Base-by-base conservation (phyloP, 768 basidiomycete genomes). In the Chalciporus sphaerocephalus region DNA sequence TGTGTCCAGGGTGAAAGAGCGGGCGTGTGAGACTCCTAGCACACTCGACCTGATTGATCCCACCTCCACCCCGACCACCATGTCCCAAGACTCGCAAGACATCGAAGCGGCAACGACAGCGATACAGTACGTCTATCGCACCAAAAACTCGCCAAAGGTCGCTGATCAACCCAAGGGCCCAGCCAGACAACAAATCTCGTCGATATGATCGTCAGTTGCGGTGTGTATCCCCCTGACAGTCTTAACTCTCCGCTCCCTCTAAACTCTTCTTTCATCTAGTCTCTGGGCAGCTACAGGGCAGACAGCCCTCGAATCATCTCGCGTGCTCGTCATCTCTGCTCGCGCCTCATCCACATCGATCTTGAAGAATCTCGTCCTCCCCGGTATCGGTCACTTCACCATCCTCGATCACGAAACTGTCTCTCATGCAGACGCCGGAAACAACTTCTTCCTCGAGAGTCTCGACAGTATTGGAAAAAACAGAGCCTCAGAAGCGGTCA, bases 261-360 rank as follows among this genome's bases (percentile, higher is more conserved):
- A 9, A 47, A 34, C 32, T 9, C 33, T 13, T 28, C 16, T 23
- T 28, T 24, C 37, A 4, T 39, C 38, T 57, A 90, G 92, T 18
- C 74, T 99, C 18, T 99, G 95, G 95, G 95, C 94, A 10, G 81
- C 90, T 2, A 81, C 87, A 1, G 96, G 95, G 5, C 95, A 99
- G 65, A 70, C 73, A 20, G 92, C 92, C 0, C 84, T 98, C 47
- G 94, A 98, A 65, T 74, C 81, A 3, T 77, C 92, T 11, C 79
- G 85, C 38, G 74, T 97, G 34, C 76, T 98, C 23, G 81, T 96
- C 53, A 66, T 97, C 47, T 85, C 84, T 32, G 85, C 74, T 0
- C 81, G 83, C 18, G 91, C 92, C 0, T 91, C 93, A 2, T 83
- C 88, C 2, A 90, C 92, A 24, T 85, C 90, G 38, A 80, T 90